Conservation (phyloP, 345 rosid genomes). For the Aegle marmelos region DNA sequence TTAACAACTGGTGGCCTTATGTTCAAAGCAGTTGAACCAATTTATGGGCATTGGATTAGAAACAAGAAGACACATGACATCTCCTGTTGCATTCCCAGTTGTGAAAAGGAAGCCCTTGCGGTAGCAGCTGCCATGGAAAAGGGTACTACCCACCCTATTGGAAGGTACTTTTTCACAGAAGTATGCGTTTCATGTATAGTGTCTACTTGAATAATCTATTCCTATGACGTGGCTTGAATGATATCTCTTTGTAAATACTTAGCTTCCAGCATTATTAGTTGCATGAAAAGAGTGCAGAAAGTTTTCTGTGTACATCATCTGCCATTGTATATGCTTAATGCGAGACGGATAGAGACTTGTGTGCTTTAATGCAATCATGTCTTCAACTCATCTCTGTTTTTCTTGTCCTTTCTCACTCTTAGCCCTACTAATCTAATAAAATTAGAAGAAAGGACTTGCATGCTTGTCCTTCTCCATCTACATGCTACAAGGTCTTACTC, state of each 20-base stretch:
- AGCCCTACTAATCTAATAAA: neutral
- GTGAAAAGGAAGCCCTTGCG: slow-evolving; percentile 98
- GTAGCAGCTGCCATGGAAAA: slow-evolving; percentile 99
- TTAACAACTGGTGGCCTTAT: slow-evolving; percentile 93
- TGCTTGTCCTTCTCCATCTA: neutral
- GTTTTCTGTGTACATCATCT: neutral
- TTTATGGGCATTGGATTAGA: slow-evolving; percentile 65
- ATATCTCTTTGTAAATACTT: neutral
- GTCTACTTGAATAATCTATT: neutral
- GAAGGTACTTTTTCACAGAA: slow-evolving; percentile 59
- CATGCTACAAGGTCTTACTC: neutral
- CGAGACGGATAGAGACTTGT: neutral
- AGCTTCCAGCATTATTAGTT: neutral
- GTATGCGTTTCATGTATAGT: neutral
- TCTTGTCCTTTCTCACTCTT: neutral
- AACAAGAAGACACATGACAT: slow-evolving; percentile 23
- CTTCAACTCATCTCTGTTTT: neutral
- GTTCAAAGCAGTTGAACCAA: slow-evolving; percentile 94
- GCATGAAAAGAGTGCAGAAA: neutral
- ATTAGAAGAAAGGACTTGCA: neutral
- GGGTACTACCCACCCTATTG: slow-evolving; percentile 99
- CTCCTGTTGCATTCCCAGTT: slow-evolving; percentile 76
- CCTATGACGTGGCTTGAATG: neutral
- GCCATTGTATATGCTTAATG: neutral
- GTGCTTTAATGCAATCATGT: neutral